A percentile compares a stretch with the other conserved stretches of the same genome.
phyloP scores from a whole-genome alignment of 148 eudicot genomes.

The Persicaria maculosa region DNA sequence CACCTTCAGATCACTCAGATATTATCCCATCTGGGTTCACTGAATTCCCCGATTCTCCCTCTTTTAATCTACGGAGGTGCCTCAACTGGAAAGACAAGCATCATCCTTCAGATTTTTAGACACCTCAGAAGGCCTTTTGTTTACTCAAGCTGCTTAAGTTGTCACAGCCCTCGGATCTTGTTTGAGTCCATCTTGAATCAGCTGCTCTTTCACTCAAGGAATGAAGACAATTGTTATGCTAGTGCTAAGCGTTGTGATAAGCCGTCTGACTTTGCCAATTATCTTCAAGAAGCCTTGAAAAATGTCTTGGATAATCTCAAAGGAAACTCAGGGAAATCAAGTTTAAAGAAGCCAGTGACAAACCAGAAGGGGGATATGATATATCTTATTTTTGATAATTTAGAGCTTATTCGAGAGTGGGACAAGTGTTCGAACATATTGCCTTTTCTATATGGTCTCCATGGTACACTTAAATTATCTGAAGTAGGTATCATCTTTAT shows the following conservation, averaged over 20 bases:
- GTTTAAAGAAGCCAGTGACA: slow-evolving; percentile 34
- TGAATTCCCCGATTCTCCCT: slow-evolving; percentile 66
- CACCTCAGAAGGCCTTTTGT: slow-evolving; percentile 70
- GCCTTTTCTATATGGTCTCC: slow-evolving; percentile 68
- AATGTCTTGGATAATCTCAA: slow-evolving; percentile 46
- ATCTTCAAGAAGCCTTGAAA: slow-evolving; percentile 49
- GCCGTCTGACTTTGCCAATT: slow-evolving; percentile 78
- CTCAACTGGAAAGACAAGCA: slow-evolving; percentile 80
- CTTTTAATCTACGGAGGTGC: slow-evolving; percentile 71
- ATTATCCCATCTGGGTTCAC: slow-evolving; percentile 58
- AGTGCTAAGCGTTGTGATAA: slow-evolving; percentile 79
- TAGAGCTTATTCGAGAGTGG: slow-evolving; percentile 80
- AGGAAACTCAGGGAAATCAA: slow-evolving; percentile 26
- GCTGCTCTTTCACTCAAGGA: slow-evolving; percentile 58
- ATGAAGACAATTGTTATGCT: slow-evolving; percentile 47
- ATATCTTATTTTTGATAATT: slow-evolving; percentile 67
- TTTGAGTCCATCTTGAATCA: slow-evolving; percentile 82
- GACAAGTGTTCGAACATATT: slow-evolving; percentile 64
- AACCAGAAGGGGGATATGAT: slow-evolving; percentile 56
- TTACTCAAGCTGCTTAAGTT: slow-evolving; percentile 66
- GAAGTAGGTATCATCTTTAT: slow-evolving; percentile 75
- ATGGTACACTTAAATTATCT: slow-evolving; percentile 57
- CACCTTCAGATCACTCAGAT: slow-evolving; percentile 47
- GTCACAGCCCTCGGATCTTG: slow-evolving; percentile 78
- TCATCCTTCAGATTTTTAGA: slow-evolving; percentile 46